Evolutionary conservation across 768 basidiomycete genomes (phyloP), one percentile per base, ranked within the genome.

Genomic region (Hygrophorus russula): DNA sequence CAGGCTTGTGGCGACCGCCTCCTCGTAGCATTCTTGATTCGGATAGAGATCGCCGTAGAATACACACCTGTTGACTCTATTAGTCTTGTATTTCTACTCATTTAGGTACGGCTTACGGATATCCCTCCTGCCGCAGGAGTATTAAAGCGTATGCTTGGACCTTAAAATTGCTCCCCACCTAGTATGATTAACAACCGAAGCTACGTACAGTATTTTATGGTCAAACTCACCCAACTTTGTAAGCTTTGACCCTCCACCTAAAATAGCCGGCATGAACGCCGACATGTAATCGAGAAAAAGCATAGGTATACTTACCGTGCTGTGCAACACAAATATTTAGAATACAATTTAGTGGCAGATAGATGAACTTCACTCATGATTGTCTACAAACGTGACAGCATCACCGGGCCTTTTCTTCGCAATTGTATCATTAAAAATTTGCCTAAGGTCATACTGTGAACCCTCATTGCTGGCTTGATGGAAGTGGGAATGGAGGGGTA

Each of bases 311-410:
- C 58, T 63, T 63, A 85, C 84, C 55, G 84, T 87, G 49, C 82
- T 86, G 47, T 40, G 28, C 36, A 24, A 46, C 15, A 35, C 36
- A 39, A 50, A 47, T 18, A 27, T 31, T 34, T 28, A 19, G 27
- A 31, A 18, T 19, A 12, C 13, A 39, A 14, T 45, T 36, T 28
- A 12, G 17, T 11, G 6, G 15, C 27, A 34, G 13, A 8, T 44
- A 46, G 9, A 42, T 30, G 19, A 30, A 30, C 63, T 81, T 61
- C 49, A 88, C 87, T 91, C 88, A 51, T 91, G 87, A 58, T 90
- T 91, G 53, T 91, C 87, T 5, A 90, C 87, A 53, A 90, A 90
- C 0, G 87, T 90, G 4, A 96, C 87, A 3, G 91, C 85, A 55
- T 91, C 86, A 19, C 71, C 65, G 2, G 92, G 90, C 47, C 76